Base-by-base conservation (phyloP, 164 flowering plant species). In the Malania oleifera region DNA sequence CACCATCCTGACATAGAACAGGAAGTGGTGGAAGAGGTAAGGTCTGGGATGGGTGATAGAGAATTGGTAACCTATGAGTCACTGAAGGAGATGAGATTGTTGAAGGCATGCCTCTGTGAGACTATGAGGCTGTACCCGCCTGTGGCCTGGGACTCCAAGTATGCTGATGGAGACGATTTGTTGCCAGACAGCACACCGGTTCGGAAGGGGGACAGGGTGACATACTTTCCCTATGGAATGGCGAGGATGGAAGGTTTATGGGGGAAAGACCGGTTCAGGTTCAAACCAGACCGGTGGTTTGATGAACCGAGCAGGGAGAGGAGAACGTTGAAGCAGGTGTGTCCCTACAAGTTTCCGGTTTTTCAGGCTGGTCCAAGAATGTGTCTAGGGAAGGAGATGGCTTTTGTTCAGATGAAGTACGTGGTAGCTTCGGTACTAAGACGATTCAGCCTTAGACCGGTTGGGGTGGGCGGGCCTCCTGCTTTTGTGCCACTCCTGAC, bases 181-280 rank as follows among this genome's bases (percentile, higher is more conserved):
- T 53, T 77, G 52, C 82, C 82, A 7, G 78, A 75, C 31, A 77
- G 78, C 1, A 67, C 66, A 0, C 52, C 29, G 0, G 78, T 80
- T 19, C 45, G 38, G 57, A 70, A 65, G 17, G 79, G 79, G 29
- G 72, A 72, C 38, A 73, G 79, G 19, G 75, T 78, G 15, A 76
- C 81, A 5, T 80, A 80, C 40, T 65, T 66, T 43, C 76, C 79
- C 0, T 80, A 78, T 26, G 80, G 77, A 8, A 74, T 76, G 80
- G 85, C 82, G 27, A 71, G 79, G 57, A 73, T 76, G 77, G 80
- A 73, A 24, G 62, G 69, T 14, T n/a, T 80, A 15, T 80, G 84
- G 82, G 84, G 84, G 14, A 39, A 71, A 26, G 78, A 80, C 67
- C 51, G 75, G 46, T 12, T 50, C 8, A 75, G 76, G 41, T 80